Percentiles rank a stretch among this genome's conserved stretches.
phyloP scores from a whole-genome alignment of 2,329 filamentous ascomycete genomes.

The Reticulascus tulasneorum region DNA sequence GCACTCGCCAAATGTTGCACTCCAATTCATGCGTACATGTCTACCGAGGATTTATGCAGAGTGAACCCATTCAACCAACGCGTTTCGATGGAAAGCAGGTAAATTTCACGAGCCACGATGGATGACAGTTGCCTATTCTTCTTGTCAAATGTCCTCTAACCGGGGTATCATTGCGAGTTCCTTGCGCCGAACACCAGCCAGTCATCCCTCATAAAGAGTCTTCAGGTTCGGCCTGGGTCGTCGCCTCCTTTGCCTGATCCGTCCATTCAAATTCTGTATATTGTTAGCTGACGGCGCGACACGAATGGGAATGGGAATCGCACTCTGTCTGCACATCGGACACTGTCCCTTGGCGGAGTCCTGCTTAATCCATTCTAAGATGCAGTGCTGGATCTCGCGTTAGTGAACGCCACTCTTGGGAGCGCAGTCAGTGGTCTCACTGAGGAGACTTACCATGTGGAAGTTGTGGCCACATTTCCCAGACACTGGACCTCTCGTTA shows the following conservation, averaged over 20 bases:
- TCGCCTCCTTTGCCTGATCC: constrained; percentile 28
- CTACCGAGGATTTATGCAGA: too few species aligned
- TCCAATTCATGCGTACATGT: too few species aligned
- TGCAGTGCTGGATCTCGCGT: constrained; percentile 69
- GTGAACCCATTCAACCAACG: too few species aligned
- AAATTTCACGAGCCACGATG: too few species aligned
- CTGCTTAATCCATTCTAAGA: constrained; percentile 92
- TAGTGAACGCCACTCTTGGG: constrained; percentile 11
- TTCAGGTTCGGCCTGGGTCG: constrained; percentile 7
- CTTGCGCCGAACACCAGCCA: constrained; percentile 9
- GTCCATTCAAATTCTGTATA: constrained; percentile 36
- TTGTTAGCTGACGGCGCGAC: neutral
- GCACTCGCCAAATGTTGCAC: too few species aligned
- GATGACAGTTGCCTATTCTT: too few species aligned
- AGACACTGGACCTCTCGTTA: constrained; percentile 60
- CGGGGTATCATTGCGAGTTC: constrained; percentile 6
- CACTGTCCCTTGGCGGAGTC: constrained; percentile 91
- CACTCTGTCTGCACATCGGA: constrained; percentile 96
- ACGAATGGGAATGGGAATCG: constrained; percentile 17
- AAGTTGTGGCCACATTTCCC: constrained; percentile 97
- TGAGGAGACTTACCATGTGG: constrained; percentile 68
- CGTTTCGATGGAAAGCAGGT: too few species aligned
- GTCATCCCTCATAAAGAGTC: constrained; percentile 6
- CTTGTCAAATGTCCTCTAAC: neutral
- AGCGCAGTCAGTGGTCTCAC: neutral